A percentile compares a stretch with the other conserved stretches of the same genome.
Evolutionary conservation across 2,329 filamentous ascomycete species (phyloP).

Genomic region (Sarocladium oryzae): DNA sequence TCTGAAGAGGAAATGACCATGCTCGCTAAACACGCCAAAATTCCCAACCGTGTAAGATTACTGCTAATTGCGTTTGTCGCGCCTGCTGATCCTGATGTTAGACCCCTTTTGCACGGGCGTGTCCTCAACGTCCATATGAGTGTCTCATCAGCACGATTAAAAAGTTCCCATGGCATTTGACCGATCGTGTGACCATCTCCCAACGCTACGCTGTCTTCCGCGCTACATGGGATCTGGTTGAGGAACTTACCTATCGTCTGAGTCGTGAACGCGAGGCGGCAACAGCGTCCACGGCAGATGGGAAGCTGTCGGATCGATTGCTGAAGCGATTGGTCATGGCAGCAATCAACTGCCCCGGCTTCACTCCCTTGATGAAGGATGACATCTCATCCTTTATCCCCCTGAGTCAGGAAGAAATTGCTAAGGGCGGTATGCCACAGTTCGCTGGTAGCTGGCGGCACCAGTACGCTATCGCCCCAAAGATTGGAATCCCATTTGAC

Average conservation of each 20-base stretch:
- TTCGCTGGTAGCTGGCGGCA: conserved; percentile 44
- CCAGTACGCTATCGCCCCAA: conserved; percentile 44
- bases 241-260: conserved; percentile 18
- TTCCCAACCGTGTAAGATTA: conserved; percentile 51
- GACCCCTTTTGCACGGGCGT: conserved; percentile 54
- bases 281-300: conserved; percentile 26
- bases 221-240: conserved; percentile 42
- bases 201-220: conserved; percentile 49
- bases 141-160: conserved; percentile 57
- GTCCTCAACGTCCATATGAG: conserved; percentile 59
- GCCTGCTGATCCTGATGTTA: conserved; percentile 21
- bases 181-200: conserved; percentile 48
- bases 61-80: background rate
- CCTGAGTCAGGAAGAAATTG: conserved; percentile 28
- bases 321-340: conserved; percentile 45
- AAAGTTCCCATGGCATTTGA: conserved; percentile 58
- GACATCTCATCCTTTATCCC: conserved; percentile 39
- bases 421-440: conserved; percentile 40
- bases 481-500: conserved; percentile 41
- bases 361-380: conserved; percentile 56
- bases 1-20: conserved; percentile 57
- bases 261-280: background rate
- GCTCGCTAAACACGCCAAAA: conserved; percentile 57
- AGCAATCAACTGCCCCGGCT: conserved; percentile 52
- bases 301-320: conserved; percentile 46